A percentile compares a stretch with the other conserved stretches of the same genome.
phyloP scores from a whole-genome alignment of 176 grass and related monocot species.

The Puya raimondii region DNA sequence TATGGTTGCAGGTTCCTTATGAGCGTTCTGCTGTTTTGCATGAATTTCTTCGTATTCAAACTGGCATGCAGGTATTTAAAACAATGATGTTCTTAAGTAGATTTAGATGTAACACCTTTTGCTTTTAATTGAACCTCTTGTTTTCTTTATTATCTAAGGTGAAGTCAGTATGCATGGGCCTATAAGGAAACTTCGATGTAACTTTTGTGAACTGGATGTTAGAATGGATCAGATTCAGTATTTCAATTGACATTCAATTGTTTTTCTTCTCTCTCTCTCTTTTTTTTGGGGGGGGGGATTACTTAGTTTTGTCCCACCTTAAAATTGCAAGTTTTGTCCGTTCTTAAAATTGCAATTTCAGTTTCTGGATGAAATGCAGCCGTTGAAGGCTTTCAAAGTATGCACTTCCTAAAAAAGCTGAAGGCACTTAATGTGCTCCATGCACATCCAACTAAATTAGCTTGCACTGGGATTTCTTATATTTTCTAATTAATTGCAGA shows the following conservation, averaged over 20 bases:
- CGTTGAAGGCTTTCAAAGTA: background rate
- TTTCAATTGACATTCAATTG: background rate
- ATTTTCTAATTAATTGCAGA: background rate
- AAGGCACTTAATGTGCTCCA: background rate
- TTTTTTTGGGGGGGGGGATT: too few relatives aligned
- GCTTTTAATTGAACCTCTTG: background rate
- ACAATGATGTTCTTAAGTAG: background rate
- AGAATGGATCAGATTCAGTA: background rate
- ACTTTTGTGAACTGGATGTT: too few relatives aligned
- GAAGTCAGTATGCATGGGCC: too few relatives aligned
- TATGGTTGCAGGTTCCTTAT: slow-evolving; percentile 49
- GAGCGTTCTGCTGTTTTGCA: slow-evolving; percentile 51
- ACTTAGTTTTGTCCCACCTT: background rate
- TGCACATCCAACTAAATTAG: background rate
- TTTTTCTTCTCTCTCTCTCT: background rate
- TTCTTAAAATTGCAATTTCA: background rate
- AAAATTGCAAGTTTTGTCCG: background rate
- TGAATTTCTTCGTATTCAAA: slow-evolving; percentile 65
- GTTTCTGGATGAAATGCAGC: background rate
- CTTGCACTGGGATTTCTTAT: background rate
- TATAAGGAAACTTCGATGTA: too few relatives aligned
- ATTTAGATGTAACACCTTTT: slow-evolving; percentile 1
- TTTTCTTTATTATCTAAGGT: too few relatives aligned
- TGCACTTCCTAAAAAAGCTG: background rate
- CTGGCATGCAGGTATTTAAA: slow-evolving; percentile 70